phyloP scores from a whole-genome alignment of 2,329 filamentous ascomycete species.

The Trichoderma afroharzianum region DNA sequence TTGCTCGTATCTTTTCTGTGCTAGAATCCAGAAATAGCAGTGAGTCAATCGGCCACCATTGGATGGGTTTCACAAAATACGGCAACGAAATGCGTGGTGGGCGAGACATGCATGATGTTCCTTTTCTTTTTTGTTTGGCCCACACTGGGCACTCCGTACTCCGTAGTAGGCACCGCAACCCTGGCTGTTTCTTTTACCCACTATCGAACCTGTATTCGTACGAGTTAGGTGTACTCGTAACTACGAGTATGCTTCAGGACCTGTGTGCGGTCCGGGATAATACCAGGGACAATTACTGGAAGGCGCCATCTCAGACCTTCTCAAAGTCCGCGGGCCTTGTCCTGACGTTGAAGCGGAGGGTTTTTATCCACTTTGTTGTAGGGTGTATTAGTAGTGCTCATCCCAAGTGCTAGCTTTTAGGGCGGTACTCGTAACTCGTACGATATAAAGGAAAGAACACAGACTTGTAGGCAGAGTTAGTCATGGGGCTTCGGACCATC shows the following conservation, averaged over 20 bases:
- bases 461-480: background rate
- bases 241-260: background rate
- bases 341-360: background rate
- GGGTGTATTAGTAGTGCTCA: conserved; percentile 6
- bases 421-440: background rate
- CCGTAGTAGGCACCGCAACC: background rate
- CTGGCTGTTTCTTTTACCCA: background rate
- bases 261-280: background rate
- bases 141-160: background rate
- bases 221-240: background rate
- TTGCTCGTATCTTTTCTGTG: background rate
- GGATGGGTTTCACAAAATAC: conserved; percentile 7
- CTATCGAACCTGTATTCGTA: background rate
- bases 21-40: background rate
- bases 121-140: background rate
- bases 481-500: background rate
- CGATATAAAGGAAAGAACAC: background rate
- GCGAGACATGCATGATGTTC: background rate
- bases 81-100: conserved; percentile 5
- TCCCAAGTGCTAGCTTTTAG: background rate
- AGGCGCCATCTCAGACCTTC: background rate
- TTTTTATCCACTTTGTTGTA: background rate
- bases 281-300: background rate
- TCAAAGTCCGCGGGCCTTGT: conserved; percentile 5
- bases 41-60: background rate